Percentiles rank a stretch among this genome's conserved stretches.
Conservation (phyloP, 805 yeast species). For the Cyberlindnera veronae region DNA sequence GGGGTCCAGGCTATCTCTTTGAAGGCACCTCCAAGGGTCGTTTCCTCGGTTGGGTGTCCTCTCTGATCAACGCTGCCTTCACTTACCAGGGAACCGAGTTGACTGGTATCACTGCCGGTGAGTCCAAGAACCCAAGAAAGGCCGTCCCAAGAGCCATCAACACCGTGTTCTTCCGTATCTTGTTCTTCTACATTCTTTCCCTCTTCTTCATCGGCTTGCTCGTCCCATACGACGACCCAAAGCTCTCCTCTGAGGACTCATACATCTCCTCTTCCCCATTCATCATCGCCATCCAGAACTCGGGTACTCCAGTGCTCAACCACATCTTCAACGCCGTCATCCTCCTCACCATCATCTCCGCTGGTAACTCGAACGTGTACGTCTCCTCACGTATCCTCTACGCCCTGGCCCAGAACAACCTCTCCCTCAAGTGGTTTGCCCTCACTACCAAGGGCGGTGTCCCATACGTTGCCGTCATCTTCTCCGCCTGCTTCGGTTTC, state of each 20-base stretch:
- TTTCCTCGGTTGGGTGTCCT: conserved; percentile 67
- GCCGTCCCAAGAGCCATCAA: conserved; percentile 70
- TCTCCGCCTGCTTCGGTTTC: conserved; percentile 59
- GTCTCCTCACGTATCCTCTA: conserved; percentile 67
- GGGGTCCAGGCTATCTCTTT: conserved; percentile 63
- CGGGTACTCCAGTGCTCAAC: conserved; percentile 65
- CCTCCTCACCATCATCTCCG: conserved; percentile 64
- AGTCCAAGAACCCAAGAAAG: conserved; percentile 65
- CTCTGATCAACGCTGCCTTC: conserved; percentile 72
- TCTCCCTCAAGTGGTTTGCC: conserved; percentile 53
- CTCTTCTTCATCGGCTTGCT: conserved; percentile 66
- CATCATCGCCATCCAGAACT: conserved; percentile 64
- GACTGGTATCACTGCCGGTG: conserved; percentile 75
- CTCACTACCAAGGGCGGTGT: conserved; percentile 55
- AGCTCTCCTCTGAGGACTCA: conserved; percentile 34
- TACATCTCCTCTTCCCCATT: conserved; percentile 64
- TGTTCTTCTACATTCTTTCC: conserved; percentile 61
- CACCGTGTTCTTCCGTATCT: conserved; percentile 63
- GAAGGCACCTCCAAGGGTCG: conserved; percentile 47
- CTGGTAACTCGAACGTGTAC: conserved; percentile 74
- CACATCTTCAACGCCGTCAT: conserved; percentile 72
- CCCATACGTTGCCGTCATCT: conserved; percentile 53
- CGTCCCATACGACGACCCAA: conserved; percentile 65
- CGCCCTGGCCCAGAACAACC: conserved; percentile 56
- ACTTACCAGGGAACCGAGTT: conserved; percentile 79